Evolutionary conservation across 2,329 filamentous ascomycete genomes (phyloP).

Genomic region (Trichoderma breve): DNA sequence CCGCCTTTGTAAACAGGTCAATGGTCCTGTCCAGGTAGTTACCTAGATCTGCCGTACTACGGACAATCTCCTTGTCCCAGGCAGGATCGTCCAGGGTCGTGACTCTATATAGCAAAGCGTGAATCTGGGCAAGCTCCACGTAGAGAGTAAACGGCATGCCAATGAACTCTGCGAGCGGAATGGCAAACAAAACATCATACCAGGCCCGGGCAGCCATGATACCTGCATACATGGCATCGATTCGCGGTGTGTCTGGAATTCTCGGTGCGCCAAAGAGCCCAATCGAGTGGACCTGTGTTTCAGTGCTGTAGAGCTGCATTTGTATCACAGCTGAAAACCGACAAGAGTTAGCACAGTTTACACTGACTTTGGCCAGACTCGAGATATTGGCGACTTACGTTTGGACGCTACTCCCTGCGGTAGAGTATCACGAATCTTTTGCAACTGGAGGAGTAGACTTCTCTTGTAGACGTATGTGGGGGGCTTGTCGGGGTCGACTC

Average conservation of each 20-base stretch:
- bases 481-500: constrained; percentile 27
- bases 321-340: constrained; percentile 32
- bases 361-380: background rate
- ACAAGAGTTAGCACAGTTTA: background rate
- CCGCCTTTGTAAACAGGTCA: constrained; percentile 32
- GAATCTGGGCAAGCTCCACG: constrained; percentile 36
- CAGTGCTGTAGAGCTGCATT: constrained; percentile 31
- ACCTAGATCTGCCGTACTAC: constrained; percentile 37
- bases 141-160: constrained; percentile 36
- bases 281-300: constrained; percentile 34
- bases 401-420: constrained; percentile 28
- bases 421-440: constrained; percentile 28
- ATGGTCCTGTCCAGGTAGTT: constrained; percentile 36
- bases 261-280: constrained; percentile 32
- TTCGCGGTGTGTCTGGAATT: constrained; percentile 34
- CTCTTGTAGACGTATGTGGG: constrained; percentile 37
- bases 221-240: constrained; percentile 38
- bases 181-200: constrained; percentile 37
- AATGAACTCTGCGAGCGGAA: constrained; percentile 31
- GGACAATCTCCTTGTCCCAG: constrained; percentile 41
- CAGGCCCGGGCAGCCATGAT: constrained; percentile 36
- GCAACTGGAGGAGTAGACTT: constrained; percentile 30
- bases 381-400: constrained; percentile 26
- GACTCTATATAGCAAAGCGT: constrained; percentile 40
- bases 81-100: constrained; percentile 39